Evolutionary conservation across 2,329 filamentous ascomycete genomes (phyloP).

Genomic region (Dryadomyces quercus-mongolicae): DNA sequence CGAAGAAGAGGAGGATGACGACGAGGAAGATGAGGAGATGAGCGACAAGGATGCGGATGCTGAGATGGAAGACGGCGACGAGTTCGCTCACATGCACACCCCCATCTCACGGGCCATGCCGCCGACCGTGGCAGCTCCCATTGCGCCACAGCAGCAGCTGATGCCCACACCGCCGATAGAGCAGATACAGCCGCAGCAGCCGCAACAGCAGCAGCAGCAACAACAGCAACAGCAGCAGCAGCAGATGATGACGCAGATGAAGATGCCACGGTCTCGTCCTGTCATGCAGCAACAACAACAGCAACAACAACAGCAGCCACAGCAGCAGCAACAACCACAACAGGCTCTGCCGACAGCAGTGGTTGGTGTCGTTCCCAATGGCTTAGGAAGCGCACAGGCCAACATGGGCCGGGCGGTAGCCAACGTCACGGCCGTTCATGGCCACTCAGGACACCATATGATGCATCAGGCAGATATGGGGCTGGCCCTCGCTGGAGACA

Average conservation of each 20-base stretch:
- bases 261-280: constrained; percentile 18
- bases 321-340: neutral
- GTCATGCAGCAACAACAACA: constrained; percentile 18
- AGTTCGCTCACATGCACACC: constrained; percentile 36
- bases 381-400: neutral
- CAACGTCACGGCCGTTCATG: constrained; percentile 26
- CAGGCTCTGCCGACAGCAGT: neutral
- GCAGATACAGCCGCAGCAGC: neutral
- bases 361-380: constrained; percentile 3
- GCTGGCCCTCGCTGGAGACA: constrained; percentile 30
- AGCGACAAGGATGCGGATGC: constrained; percentile 30
- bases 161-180: constrained; percentile 15
- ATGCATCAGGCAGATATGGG: constrained; percentile 25
- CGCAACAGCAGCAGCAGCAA: no score
- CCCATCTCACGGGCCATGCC: constrained; percentile 17
- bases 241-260: neutral
- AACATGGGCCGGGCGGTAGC: constrained; percentile 4
- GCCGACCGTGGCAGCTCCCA: neutral
- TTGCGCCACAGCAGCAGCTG: constrained; percentile 17
- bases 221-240: no score
- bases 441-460: constrained; percentile 2
- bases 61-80: constrained; percentile 48
- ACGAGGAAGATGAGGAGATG: constrained; percentile 24
- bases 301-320: neutral
- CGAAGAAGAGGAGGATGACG: constrained; percentile 1